Conservation (phyloP, 306 rosid genomes). For the Fragaria ananassa region DNA sequence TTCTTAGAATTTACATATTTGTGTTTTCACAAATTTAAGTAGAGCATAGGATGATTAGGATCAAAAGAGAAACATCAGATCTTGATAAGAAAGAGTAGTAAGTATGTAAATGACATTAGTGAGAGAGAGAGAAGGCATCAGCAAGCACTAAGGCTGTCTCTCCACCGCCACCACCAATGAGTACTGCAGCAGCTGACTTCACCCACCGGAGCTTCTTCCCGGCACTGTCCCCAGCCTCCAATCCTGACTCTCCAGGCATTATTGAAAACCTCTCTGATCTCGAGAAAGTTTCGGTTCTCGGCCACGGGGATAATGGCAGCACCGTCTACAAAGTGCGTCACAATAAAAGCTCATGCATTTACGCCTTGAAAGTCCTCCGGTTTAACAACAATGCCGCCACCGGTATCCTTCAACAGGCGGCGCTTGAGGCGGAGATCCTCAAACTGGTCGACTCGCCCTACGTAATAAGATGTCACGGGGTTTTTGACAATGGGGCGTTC, state of each 20-base stretch:
- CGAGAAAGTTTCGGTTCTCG: conserved; percentile 46
- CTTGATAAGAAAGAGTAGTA: background rate
- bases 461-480: conserved; percentile 49
- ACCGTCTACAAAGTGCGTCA: conserved; percentile 58
- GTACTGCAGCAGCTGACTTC: conserved; percentile 17
- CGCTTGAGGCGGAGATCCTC: conserved; percentile 56
- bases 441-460: conserved; percentile 49
- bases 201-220: conserved; percentile 17
- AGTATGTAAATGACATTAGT: conserved; percentile 50
- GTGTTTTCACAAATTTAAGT: background rate
- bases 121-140: conserved; percentile 56
- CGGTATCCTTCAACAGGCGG: conserved; percentile 30
- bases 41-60: background rate
- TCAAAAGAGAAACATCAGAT: background rate
- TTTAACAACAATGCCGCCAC: conserved; percentile 21
- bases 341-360: conserved; percentile 37
- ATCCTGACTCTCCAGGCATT: conserved; percentile 25
- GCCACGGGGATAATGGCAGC: conserved; percentile 54
- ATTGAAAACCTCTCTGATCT: conserved; percentile 47
- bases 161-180: conserved; percentile 48
- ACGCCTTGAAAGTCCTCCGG: conserved; percentile 56
- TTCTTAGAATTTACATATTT: background rate
- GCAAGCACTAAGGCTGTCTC: conserved; percentile 57
- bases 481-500: conserved; percentile 30
- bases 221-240: conserved; percentile 15